Base-by-base conservation (phyloP, 2,329 filamentous ascomycete species). In the Alternaria postmessia region DNA sequence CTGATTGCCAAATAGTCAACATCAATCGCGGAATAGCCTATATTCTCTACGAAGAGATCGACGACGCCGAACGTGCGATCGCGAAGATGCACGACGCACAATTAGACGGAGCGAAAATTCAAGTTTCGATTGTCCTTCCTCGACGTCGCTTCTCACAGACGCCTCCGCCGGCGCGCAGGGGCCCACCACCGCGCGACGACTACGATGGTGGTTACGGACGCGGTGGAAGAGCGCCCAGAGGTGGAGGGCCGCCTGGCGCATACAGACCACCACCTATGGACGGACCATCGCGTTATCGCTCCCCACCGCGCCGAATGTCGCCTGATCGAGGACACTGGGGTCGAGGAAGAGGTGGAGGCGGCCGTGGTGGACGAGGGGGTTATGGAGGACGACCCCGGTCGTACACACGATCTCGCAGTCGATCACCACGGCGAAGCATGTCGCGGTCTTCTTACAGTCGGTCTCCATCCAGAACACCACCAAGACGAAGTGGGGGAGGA, bases 11-110 rank as follows among this genome's bases (percentile, higher is more conserved):
- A 39, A 62, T 71, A 95, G 92, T 91, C 83, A 90, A 91, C 77
- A 93, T 89, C 54, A 98, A 98, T 74, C 90, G 94, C 58, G 94
- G 95, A 47, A 96, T 93, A 28, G 95, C 94, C 32, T 98, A 97
- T 78, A 93, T 98, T 64, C 85, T 97, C 42, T 99, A 91, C 79
- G 83, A 88, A 54, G 85, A 90, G 66, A 87, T 93, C 65, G 84
- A 87, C 51, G 91, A 94, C 65, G 94, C 95, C 24, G 93, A 97
- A 79, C 85, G 88, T 14, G 95, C 95, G 28, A 96, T 97, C 69
- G 88, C 94, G 18, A 92, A 96, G 76, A 98, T 99, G 95, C 95
- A 99, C 79, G 95, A 99, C 81, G 93, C 92, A n/a, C 92, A 96
- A 74, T 82, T 97, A 28, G 94, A 97, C 78, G 93, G 93, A 52